phyloP scores from a whole-genome alignment of 768 basidiomycete species.

The Guyanaporus albipodus region DNA sequence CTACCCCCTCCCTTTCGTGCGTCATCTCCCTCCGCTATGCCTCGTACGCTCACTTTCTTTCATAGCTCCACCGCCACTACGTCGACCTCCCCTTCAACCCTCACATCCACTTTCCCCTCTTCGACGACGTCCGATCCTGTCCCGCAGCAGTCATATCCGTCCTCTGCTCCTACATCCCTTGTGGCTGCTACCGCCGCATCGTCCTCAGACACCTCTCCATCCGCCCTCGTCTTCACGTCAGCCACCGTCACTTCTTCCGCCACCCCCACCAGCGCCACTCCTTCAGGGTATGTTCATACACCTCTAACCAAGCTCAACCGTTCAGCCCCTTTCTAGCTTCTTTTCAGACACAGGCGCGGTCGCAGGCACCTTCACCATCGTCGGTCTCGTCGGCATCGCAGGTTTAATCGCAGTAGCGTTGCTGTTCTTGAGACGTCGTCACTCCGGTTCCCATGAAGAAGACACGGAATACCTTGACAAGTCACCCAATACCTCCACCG shows the following conservation, averaged over 20 bases:
- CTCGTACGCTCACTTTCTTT: too few relatives aligned
- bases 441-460: conserved; percentile 21
- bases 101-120: conserved; percentile 1
- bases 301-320: neutral
- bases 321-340: conserved; percentile 34
- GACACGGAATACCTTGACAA: conserved; percentile 30
- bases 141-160: conserved; percentile 2
- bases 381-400: conserved; percentile 36
- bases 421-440: conserved; percentile 31
- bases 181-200: neutral
- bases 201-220: neutral
- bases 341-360: conserved; percentile 44
- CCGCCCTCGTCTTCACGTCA: neutral
- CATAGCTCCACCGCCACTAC: conserved; percentile 1
- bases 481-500: conserved; percentile 2
- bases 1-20: neutral
- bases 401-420: conserved; percentile 28
- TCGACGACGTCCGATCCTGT: neutral
- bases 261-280: conserved; percentile 12
- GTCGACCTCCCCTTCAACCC: neutral
- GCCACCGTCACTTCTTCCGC: conserved; percentile 11
- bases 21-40: conserved; percentile 4
- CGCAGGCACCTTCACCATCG: conserved; percentile 42
- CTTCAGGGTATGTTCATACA: conserved; percentile 17
- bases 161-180: neutral